Evolutionary conservation across 2,329 filamentous ascomycete species (phyloP).

Genomic region (Elsinoe australis): DNA sequence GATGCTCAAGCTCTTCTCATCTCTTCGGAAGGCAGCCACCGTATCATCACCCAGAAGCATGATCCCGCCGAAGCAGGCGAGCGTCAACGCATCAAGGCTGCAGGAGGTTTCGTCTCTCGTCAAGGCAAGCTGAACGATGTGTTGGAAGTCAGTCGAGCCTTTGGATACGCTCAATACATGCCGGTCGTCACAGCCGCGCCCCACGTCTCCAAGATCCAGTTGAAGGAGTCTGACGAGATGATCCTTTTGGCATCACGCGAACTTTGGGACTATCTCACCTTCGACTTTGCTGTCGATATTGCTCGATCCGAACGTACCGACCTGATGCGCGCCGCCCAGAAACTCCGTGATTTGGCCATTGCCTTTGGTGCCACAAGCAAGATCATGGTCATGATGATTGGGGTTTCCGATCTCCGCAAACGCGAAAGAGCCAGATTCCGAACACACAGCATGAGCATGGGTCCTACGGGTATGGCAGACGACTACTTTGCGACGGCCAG

Average conservation of each 20-base stretch:
- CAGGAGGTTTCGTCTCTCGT: conserved; percentile 89
- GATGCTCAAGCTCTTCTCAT: conserved; percentile 95
- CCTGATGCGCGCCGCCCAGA: conserved; percentile 90
- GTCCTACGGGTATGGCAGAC: conserved; percentile 64
- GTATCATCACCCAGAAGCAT: conserved; percentile 81
- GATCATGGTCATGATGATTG: conserved; percentile 98
- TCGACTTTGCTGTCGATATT: conserved; percentile 85
- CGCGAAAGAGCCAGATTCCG: conserved; percentile 68
- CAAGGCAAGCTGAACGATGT: conserved; percentile 89
- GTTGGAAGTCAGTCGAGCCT: conserved; percentile 85
- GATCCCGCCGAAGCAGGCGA: conserved; percentile 83
- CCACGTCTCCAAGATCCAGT: conserved; percentile 66
- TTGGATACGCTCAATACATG: conserved; percentile 89
- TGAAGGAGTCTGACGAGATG: conserved; percentile 87
- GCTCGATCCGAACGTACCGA: conserved; percentile 79
- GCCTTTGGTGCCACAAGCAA: conserved; percentile 90
- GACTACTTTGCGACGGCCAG: conserved; percentile 60
- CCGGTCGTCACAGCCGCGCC: conserved; percentile 89
- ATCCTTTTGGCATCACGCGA: conserved; percentile 85
- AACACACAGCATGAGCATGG: conserved; percentile 78
- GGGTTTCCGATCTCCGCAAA: conserved; percentile 82
- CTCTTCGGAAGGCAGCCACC: conserved; percentile 74
- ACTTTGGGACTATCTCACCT: conserved; percentile 88
- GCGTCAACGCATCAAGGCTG: conserved; percentile 81
- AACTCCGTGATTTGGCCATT: conserved; percentile 88